A percentile compares a stretch with the other conserved stretches of the same genome.
Conservation (phyloP, 169 alveolate genomes). For the Toxoplasma gondii region DNA sequence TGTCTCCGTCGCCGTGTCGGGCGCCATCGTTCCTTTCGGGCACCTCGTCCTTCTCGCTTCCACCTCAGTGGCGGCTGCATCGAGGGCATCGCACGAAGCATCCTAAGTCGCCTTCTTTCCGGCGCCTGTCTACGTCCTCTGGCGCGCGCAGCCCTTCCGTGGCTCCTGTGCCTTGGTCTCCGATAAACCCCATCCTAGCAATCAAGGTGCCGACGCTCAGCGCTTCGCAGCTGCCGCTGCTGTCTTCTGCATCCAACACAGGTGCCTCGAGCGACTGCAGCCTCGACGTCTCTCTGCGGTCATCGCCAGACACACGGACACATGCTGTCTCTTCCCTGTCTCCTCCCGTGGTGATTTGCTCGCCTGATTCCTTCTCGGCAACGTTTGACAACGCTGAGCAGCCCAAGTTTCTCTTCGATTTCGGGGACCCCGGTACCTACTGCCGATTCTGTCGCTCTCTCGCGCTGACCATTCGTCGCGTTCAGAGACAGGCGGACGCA, state of each 20-base stretch:
- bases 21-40: background rate
- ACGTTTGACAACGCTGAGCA: background rate
- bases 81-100: background rate
- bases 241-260: background rate
- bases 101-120: background rate
- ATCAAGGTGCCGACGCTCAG: constrained; percentile 11
- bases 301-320: background rate
- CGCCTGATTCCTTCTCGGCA: background rate
- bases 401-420: constrained; percentile 31
- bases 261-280: background rate
- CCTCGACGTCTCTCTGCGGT: background rate
- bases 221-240: background rate
- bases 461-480: background rate
- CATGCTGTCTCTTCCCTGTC: background rate
- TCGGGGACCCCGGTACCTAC: background rate
- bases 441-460: background rate
- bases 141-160: background rate
- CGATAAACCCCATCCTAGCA: background rate
- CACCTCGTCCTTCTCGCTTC: background rate
- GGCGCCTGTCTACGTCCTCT: background rate
- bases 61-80: background rate
- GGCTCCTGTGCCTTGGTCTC: background rate
- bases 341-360: constrained; percentile 8
- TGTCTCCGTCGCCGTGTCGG: background rate
- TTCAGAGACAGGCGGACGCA: background rate